These are phyloP conservation scores for Cyclotella distinguenda DNA, from an alignment of 108 stramenopile genomes.

Conservation along the genomic window DNA sequence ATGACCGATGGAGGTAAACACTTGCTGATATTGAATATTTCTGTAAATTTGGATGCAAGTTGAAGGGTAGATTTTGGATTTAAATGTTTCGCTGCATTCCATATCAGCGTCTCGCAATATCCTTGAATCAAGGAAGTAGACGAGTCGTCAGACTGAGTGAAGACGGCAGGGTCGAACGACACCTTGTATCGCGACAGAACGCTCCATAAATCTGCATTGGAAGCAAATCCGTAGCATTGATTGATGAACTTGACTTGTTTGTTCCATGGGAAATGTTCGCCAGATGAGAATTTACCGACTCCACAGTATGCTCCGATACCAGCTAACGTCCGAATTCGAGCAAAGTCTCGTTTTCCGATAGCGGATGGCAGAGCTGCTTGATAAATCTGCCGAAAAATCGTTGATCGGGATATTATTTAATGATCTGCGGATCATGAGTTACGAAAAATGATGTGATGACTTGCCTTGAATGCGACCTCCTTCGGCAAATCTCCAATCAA, in stretches of 20 bases:
- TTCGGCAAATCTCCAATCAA: slow-evolving; percentile 60
- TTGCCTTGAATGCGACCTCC: slow-evolving; percentile 71
- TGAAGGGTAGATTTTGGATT: slow-evolving; percentile 10
- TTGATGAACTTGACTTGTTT: slow-evolving; percentile 64
- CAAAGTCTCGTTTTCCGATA: slow-evolving; percentile 68
- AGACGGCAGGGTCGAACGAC: slow-evolving; percentile 62
- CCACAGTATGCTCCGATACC: slow-evolving; percentile 68
- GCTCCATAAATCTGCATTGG: slow-evolving; percentile 73
- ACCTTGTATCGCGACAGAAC: slow-evolving; percentile 52
- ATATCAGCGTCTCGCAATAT: slow-evolving; percentile 36
- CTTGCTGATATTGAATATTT: slow-evolving; percentile 26
- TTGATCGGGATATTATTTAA: neutral
- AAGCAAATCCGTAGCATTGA: slow-evolving; percentile 64
- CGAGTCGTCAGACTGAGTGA: slow-evolving; percentile 44
- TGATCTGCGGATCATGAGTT: neutral
- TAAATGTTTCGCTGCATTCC: slow-evolving; percentile 28
- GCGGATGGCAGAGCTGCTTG: slow-evolving; percentile 79
- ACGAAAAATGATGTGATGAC: neutral
- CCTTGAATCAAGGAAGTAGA: slow-evolving; percentile 31
- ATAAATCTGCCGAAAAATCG: slow-evolving; percentile 45
- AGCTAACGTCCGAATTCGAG: slow-evolving; percentile 59
- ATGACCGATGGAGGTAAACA: slow-evolving; percentile 24
- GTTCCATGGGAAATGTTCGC: slow-evolving; percentile 52
- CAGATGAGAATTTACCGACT: slow-evolving; percentile 31
- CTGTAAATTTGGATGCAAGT: slow-evolving; percentile 38